Evolutionary conservation across 2,329 filamentous ascomycete species (phyloP).

Genomic region (Fusarium aywerte): DNA sequence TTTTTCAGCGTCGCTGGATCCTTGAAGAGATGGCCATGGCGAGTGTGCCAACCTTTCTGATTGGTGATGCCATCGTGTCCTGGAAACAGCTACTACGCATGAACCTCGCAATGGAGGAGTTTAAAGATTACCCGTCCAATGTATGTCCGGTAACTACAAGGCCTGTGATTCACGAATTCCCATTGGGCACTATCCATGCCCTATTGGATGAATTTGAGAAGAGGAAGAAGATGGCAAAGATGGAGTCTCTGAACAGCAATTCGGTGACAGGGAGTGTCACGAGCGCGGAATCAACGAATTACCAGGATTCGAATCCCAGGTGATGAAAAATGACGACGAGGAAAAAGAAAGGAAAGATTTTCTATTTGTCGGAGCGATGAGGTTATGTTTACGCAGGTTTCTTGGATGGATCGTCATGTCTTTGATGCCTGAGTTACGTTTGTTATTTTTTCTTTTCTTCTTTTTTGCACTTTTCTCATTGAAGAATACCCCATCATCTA

Average conservation of each 20-base stretch:
- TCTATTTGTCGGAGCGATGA: background rate
- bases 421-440: background rate
- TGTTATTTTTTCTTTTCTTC: background rate
- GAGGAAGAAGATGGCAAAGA: conserved; percentile 34
- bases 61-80: conserved; percentile 52
- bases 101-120: conserved; percentile 52
- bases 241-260: conserved; percentile 22
- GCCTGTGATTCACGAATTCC: conserved; percentile 23
- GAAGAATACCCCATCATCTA: background rate
- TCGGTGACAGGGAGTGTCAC: conserved; percentile 24
- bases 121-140: conserved; percentile 48
- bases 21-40: conserved; percentile 52
- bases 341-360: background rate
- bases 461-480: background rate
- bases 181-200: conserved; percentile 32
- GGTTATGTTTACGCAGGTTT: background rate
- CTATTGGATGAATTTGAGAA: conserved; percentile 36
- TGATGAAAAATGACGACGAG: background rate
- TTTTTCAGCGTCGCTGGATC: conserved; percentile 53
- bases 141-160: conserved; percentile 43
- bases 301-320: conserved; percentile 15
- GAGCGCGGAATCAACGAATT: conserved; percentile 17
- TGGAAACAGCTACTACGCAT: conserved; percentile 52
- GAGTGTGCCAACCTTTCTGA: conserved; percentile 47
- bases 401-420: background rate